These are phyloP conservation scores for Lentinula boryana DNA, from an alignment of 768 basidiomycete genomes.

Conservation along the genomic window DNA sequence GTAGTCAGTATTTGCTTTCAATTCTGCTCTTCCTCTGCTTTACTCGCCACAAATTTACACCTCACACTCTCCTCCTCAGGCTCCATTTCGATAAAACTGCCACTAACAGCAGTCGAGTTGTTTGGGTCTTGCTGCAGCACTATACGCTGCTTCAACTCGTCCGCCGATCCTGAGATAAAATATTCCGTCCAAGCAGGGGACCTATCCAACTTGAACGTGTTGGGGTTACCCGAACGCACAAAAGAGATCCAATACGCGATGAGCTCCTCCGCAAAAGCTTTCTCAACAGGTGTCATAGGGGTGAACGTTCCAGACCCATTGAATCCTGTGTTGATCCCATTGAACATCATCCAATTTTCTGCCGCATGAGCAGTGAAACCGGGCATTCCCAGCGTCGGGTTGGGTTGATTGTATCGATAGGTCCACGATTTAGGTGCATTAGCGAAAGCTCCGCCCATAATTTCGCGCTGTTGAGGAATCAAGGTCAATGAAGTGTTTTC, in stretches of 20 bases:
- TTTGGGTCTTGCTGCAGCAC: conserved; percentile 35
- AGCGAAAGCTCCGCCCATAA: conserved; percentile 38
- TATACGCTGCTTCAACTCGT: conserved; percentile 26
- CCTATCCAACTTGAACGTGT: conserved; percentile 43
- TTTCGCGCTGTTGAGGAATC: conserved; percentile 28
- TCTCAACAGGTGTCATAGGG: conserved; percentile 36
- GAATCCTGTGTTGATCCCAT: conserved; percentile 47
- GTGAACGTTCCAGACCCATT: conserved; percentile 52
- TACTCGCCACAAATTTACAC: conserved; percentile 31
- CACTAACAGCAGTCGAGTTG: conserved; percentile 24
- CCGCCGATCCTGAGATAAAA: conserved; percentile 9
- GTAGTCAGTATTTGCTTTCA: conserved; percentile 11
- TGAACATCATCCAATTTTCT: conserved; percentile 69
- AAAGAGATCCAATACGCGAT: conserved; percentile 67
- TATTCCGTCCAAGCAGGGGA: conserved; percentile 48
- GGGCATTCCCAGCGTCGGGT: conserved; percentile 31
- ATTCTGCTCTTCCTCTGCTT: conserved; percentile 27
- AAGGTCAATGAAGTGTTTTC: background rate
- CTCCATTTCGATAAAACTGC: conserved; percentile 36
- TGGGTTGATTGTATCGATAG: conserved; percentile 55
- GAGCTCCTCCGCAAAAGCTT: conserved; percentile 49
- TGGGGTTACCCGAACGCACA: conserved; percentile 51
- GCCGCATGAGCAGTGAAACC: conserved; percentile 40
- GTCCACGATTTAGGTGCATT: conserved; percentile 35
- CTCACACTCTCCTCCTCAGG: conserved; percentile 26